phyloP scores from a whole-genome alignment of 139 green algal species.

The Chlorella sp. region DNA sequence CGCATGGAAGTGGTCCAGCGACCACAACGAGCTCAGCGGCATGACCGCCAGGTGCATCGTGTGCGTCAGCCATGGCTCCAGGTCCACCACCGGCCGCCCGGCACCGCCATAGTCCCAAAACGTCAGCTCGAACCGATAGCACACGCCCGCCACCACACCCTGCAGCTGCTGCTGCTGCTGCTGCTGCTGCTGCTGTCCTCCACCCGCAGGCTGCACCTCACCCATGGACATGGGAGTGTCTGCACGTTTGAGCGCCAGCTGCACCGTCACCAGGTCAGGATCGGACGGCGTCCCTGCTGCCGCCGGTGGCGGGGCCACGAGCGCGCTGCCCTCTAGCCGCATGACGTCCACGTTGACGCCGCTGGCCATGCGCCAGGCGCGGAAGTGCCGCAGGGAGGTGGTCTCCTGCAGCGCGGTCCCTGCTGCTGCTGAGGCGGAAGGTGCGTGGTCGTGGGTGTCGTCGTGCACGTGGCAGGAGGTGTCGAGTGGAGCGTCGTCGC shows the following conservation, averaged over 20 bases:
- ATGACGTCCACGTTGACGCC: too few species aligned
- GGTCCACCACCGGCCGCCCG: background rate
- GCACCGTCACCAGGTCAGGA: too few species aligned
- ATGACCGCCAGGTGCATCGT: background rate
- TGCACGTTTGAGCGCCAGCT: too few species aligned
- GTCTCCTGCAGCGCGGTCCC: too few species aligned
- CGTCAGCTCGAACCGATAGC: background rate
- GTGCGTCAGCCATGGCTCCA: background rate
- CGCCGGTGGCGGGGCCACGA: too few species aligned
- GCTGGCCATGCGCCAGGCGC: background rate
- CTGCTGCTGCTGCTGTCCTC: background rate
- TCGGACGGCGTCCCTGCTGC: too few species aligned
- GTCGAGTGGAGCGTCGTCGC: background rate
- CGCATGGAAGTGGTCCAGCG: slow-evolving; percentile 8
- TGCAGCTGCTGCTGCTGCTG: background rate
- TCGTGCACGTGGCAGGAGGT: background rate
- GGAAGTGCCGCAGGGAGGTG: too few species aligned
- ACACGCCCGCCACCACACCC: background rate
- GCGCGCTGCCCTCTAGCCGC: too few species aligned
- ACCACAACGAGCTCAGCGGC: background rate
- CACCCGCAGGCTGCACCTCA: too few species aligned
- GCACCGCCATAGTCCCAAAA: background rate
- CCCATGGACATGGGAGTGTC: too few species aligned
- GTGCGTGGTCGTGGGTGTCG: background rate
- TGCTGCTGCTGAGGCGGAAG: background rate